These are phyloP conservation scores for Tetrapisispora nanseiensis DNA, from an alignment of 805 yeast genomes.

Conservation along the genomic window DNA sequence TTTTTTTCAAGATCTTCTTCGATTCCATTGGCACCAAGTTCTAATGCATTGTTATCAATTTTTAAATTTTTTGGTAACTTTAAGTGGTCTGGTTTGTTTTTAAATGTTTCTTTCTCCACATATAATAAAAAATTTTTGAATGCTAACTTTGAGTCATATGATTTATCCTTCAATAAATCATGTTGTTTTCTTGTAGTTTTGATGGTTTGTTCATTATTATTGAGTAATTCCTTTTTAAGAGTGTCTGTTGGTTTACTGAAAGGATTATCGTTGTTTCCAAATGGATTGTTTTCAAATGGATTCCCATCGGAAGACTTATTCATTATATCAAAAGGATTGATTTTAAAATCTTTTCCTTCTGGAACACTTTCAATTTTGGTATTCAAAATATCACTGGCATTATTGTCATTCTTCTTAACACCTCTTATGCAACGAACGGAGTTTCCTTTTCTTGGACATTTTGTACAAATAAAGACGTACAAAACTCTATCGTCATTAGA, in stretches of 20 bases:
- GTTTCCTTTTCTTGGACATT: slow-evolving; percentile 65
- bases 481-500: slow-evolving; percentile 63
- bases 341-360: slow-evolving; percentile 33
- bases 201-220: slow-evolving; percentile 19
- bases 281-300: slow-evolving; percentile 28
- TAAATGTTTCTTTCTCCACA: slow-evolving; percentile 62
- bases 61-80: slow-evolving; percentile 43
- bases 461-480: slow-evolving; percentile 68
- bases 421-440: slow-evolving; percentile 72
- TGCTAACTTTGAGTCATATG: slow-evolving; percentile 14
- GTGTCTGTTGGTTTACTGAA: slow-evolving; percentile 6
- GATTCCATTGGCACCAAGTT: slow-evolving; percentile 30
- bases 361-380: slow-evolving; percentile 34
- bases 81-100: slow-evolving; percentile 38
- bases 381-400: slow-evolving; percentile 30
- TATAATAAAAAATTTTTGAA: slow-evolving; percentile 61
- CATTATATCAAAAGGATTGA: slow-evolving; percentile 28
- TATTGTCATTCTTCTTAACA: slow-evolving; percentile 47
- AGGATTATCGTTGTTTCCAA: slow-evolving; percentile 29
- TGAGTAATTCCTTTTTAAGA: background rate
- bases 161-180: slow-evolving; percentile 19
- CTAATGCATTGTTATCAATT: slow-evolving; percentile 43
- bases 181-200: slow-evolving; percentile 28
- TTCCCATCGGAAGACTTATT: slow-evolving; percentile 8
- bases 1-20: slow-evolving; percentile 23